Percentiles rank a stretch among this genome's conserved stretches.
Conservation (phyloP, 2,329 filamentous ascomycete genomes). For the Ophiostoma quercus region DNA sequence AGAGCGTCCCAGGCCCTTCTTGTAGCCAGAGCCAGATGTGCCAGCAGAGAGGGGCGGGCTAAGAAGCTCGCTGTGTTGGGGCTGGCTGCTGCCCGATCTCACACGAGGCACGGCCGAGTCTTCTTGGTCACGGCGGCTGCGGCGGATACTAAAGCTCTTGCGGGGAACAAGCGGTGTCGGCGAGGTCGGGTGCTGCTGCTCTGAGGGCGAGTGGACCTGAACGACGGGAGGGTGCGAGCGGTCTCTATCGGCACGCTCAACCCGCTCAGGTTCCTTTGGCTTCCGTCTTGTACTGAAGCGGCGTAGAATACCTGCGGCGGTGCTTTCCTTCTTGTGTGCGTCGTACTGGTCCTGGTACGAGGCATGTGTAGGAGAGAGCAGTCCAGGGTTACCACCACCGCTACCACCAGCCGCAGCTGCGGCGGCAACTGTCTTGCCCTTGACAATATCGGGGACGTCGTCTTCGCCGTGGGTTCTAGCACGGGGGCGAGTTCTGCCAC, state of each 20-base stretch:
- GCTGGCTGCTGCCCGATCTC: constrained; percentile 57
- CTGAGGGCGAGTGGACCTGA: constrained; percentile 72
- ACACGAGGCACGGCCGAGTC: constrained; percentile 43
- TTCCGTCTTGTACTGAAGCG: constrained; percentile 84
- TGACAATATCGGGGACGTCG: constrained; percentile 61
- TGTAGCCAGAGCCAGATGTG: constrained; percentile 50
- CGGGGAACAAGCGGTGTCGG: constrained; percentile 43
- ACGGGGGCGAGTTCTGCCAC: constrained; percentile 74
- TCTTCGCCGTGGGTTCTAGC: constrained; percentile 94
- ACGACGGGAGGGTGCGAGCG: constrained; percentile 67
- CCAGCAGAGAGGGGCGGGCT: constrained; percentile 64
- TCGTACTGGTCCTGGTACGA: constrained; percentile 53
- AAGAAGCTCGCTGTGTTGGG: constrained; percentile 72
- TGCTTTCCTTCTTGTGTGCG: constrained; percentile 74
- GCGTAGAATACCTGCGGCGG: constrained; percentile 75
- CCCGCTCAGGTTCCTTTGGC: constrained; percentile 56
- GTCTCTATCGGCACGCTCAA: constrained; percentile 55
- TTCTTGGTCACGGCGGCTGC: constrained; percentile 50
- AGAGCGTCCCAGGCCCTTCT: constrained; percentile 72
- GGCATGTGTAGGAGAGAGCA: constrained; percentile 40
- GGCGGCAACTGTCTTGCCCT: constrained; percentile 50
- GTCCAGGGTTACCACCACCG: constrained; percentile 20
- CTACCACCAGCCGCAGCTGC: constrained; percentile 32
- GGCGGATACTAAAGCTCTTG: constrained; percentile 83
- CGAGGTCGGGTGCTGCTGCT: constrained; percentile 33